Conservation (phyloP, 805 yeast species). For the Ogataea allantospora region DNA sequence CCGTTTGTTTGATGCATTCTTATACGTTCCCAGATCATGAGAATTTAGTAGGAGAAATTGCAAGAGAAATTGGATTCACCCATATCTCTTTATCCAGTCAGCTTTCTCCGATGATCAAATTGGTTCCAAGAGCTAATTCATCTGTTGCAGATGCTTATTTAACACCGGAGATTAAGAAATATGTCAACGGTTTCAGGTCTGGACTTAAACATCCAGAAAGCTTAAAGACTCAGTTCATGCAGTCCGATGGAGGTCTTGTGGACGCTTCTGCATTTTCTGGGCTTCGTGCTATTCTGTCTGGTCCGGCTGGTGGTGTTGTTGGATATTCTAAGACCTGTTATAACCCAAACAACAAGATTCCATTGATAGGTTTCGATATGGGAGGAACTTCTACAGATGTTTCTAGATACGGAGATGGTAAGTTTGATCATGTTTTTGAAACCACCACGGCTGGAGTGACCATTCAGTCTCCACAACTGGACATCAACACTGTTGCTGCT, state of each 20-base stretch:
- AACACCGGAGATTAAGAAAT: constrained; percentile 72
- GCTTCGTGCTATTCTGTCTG: constrained; percentile 81
- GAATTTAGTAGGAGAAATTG: constrained; percentile 53
- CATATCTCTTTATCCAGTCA: constrained; percentile 68
- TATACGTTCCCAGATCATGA: constrained; percentile 76
- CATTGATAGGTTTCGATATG: constrained; percentile 83
- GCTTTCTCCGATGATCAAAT: constrained; percentile 76
- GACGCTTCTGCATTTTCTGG: constrained; percentile 85
- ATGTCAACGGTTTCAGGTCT: constrained; percentile 57
- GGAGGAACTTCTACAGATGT: constrained; percentile 92
- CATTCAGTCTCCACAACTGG: constrained; percentile 80
- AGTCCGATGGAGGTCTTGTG: constrained; percentile 93
- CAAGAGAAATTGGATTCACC: constrained; percentile 63
- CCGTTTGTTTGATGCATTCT: constrained; percentile 69
- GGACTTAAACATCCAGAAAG: constrained; percentile 58
- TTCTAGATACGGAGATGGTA: constrained; percentile 64
- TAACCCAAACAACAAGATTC: constrained; percentile 48
- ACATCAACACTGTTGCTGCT: constrained; percentile 48
- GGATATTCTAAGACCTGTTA: constrained; percentile 87
- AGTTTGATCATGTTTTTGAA: constrained; percentile 78
- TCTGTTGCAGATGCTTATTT: constrained; percentile 80
- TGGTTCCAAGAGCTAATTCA: constrained; percentile 72
- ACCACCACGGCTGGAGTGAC: constrained; percentile 81
- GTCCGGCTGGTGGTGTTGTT: constrained; percentile 98
- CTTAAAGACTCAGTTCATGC: constrained; percentile 79